Conservation (phyloP, 169 alveolate genomes). For the Plasmodium ovale region DNA sequence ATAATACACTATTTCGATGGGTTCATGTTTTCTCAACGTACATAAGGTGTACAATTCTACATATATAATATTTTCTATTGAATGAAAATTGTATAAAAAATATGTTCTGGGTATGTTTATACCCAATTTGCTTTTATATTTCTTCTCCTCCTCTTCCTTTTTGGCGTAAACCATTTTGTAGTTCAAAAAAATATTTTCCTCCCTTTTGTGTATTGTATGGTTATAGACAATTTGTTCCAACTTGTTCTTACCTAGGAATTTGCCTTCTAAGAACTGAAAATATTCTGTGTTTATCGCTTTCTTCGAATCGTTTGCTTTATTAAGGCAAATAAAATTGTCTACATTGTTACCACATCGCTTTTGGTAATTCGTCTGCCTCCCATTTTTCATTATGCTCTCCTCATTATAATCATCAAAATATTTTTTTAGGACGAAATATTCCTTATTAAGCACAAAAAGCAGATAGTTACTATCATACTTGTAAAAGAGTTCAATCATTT, state of each 20-base stretch:
- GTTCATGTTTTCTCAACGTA: slow-evolving; percentile 45
- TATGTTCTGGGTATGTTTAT: background rate
- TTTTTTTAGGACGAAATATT: slow-evolving; percentile 25
- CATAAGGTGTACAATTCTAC: slow-evolving; percentile 67
- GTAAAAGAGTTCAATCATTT: slow-evolving; percentile 67
- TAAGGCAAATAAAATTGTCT: background rate
- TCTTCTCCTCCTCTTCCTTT: background rate
- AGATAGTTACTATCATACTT: slow-evolving; percentile 59
- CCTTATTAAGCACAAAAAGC: slow-evolving; percentile 54
- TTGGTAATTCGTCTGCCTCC: background rate
- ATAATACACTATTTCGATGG: slow-evolving; percentile 42
- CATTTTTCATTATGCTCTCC: background rate
- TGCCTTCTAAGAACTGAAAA: slow-evolving; percentile 17
- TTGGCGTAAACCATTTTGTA: slow-evolving; percentile 13
- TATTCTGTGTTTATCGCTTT: slow-evolving; percentile 15
- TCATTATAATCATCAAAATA: slow-evolving; percentile 29
- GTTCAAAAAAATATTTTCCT: slow-evolving; percentile 68
- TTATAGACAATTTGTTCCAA: slow-evolving; percentile 18
- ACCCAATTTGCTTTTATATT: background rate
- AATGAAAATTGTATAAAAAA: slow-evolving; percentile 55
- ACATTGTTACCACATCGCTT: background rate
- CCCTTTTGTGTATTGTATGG: slow-evolving; percentile 1
- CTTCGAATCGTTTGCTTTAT: background rate
- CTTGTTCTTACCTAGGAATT: slow-evolving; percentile 15
- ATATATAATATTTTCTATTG: slow-evolving; percentile 48